Conservation (phyloP, 371 early-diverging fungal species). For the Lichtheimia corymbifera region DNA sequence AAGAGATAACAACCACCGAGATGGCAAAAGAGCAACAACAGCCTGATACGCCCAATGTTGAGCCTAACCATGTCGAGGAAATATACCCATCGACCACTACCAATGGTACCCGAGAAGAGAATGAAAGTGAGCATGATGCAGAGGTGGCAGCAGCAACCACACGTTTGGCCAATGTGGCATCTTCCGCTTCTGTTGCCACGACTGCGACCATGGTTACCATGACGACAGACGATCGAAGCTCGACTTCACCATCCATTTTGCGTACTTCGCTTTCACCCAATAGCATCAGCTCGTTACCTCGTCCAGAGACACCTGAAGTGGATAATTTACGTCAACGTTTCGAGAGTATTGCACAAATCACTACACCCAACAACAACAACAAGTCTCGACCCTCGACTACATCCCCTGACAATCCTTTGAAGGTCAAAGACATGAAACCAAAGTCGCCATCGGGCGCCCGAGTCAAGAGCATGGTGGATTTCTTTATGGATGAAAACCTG, state of each 20-base stretch:
- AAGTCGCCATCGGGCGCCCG: conserved; percentile 35
- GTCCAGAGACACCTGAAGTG: conserved; percentile 46
- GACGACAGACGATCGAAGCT: too few species aligned
- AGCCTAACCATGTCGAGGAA: not conserved
- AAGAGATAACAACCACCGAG: not conserved
- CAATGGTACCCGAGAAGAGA: conserved; percentile 9
- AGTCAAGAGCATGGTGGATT: conserved; percentile 46
- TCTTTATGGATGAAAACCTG: conserved; percentile 49
- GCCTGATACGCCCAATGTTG: not conserved
- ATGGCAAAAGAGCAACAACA: not conserved
- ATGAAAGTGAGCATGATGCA: conserved; percentile 41
- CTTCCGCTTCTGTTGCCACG: too few species aligned
- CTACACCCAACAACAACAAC: conserved; percentile 2
- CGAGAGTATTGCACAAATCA: conserved; percentile 25
- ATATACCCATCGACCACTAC: not conserved
- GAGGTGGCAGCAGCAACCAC: conserved; percentile 38
- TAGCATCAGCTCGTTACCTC: conserved; percentile 27
- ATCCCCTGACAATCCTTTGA: conserved; percentile 25
- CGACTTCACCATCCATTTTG: conserved; percentile 11
- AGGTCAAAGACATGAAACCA: conserved; percentile 41
- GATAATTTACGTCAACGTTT: conserved; percentile 35
- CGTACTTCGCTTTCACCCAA: conserved; percentile 30
- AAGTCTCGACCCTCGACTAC: not conserved
- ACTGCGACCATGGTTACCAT: too few species aligned
- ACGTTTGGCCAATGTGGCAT: not conserved